These are phyloP conservation scores for Galerina marginata DNA, from an alignment of 768 basidiomycete genomes.

Conservation along the genomic window DNA sequence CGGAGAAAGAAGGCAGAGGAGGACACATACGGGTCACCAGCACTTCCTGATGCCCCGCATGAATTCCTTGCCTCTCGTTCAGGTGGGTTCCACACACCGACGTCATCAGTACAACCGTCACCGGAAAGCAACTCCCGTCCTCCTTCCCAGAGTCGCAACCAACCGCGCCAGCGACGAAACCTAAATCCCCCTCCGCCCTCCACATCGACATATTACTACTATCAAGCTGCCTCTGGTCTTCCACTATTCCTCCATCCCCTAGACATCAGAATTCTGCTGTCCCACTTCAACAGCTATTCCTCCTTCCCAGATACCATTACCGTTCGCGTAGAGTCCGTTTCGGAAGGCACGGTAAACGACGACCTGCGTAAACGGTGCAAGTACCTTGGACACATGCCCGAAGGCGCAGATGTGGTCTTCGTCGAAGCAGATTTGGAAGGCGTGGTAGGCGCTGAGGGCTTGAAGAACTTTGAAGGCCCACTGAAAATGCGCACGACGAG, in stretches of 20 bases:
- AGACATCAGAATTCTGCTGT: slow-evolving; percentile 90
- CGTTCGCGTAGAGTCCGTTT: slow-evolving; percentile 77
- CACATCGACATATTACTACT: slow-evolving; percentile 92
- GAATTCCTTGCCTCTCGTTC: slow-evolving; percentile 59
- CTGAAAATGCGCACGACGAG: slow-evolving; percentile 75
- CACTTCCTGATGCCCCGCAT: slow-evolving; percentile 51
- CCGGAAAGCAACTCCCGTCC: slow-evolving; percentile 15
- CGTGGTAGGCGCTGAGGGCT: slow-evolving; percentile 76
- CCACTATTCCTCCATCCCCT: slow-evolving; percentile 94
- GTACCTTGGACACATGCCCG: slow-evolving; percentile 91
- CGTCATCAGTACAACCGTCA: slow-evolving; percentile 17
- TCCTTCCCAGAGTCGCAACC: slow-evolving; percentile 41
- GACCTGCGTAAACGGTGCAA: slow-evolving; percentile 95
- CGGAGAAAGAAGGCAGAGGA: slow-evolving; percentile 36
- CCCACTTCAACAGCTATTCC: slow-evolving; percentile 81
- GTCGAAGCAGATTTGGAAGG: slow-evolving; percentile 83
- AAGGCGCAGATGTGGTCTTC: slow-evolving; percentile 92
- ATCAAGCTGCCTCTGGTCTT: slow-evolving; percentile 91
- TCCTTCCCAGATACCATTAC: slow-evolving; percentile 85
- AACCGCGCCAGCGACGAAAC: slow-evolving; percentile 71
- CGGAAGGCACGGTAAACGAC: slow-evolving; percentile 86
- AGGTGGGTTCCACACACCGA: slow-evolving; percentile 19
- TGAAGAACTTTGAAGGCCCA: slow-evolving; percentile 84
- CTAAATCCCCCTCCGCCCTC: slow-evolving; percentile 87
- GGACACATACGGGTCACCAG: slow-evolving; percentile 5